Evolutionary conservation across 192 early-diverging fungal genomes (phyloP).

Genomic region (Umbelopsis ramanniana): DNA sequence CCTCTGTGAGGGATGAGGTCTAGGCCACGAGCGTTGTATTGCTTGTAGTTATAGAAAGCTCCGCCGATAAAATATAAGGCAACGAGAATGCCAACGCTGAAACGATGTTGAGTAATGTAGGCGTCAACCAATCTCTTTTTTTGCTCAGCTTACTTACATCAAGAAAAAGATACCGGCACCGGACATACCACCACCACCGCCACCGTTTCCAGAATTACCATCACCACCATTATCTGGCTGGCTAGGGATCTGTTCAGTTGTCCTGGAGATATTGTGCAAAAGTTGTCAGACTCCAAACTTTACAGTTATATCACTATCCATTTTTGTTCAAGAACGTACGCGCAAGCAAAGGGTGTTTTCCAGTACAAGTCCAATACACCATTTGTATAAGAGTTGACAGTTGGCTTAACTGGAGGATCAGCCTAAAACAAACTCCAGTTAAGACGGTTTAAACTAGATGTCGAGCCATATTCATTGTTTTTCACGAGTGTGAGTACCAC

Average conservation of each 20-base stretch:
- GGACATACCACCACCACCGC: constrained; percentile 24
- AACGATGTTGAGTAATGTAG: not conserved
- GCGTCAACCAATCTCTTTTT: not conserved
- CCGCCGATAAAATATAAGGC: constrained; percentile 39
- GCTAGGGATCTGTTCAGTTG: constrained; percentile 1
- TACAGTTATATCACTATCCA: not conserved
- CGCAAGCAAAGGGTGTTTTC: constrained; percentile 29
- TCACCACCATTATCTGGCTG: constrained; percentile 1
- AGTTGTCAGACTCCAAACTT: not conserved
- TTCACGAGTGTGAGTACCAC: not conserved
- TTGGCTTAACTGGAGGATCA: constrained; percentile 10
- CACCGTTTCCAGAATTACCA: not conserved
- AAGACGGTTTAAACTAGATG: not conserved
- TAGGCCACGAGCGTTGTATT: constrained; percentile 40
- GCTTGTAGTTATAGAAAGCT: constrained; percentile 41
- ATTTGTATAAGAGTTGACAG: constrained; percentile 18
- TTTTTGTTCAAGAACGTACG: constrained; percentile 3
- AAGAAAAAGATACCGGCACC: constrained; percentile 21
- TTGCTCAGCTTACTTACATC: constrained; percentile 16
- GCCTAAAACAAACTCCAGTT: not conserved
- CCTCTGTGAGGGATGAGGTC: constrained; percentile 43
- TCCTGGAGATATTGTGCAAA: not conserved
- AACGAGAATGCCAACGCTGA: constrained; percentile 21
- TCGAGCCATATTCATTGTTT: not conserved
- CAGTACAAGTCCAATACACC: constrained; percentile 21